Conservation (phyloP, 768 basidiomycete species). For the Arthromyces matolae region DNA sequence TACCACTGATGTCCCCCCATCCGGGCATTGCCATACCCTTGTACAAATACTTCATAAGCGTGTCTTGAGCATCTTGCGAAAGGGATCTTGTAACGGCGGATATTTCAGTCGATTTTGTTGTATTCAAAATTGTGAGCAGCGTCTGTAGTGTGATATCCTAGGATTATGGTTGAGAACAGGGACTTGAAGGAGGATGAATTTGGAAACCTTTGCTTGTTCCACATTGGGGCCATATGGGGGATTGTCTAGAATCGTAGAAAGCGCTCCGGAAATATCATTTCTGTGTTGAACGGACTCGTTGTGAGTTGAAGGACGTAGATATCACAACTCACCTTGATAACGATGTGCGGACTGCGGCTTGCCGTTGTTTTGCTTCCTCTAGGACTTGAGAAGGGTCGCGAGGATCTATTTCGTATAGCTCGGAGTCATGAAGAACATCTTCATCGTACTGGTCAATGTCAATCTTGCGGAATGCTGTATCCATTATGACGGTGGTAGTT, state of each 20-base stretch:
- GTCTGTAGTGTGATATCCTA: conserved; percentile 79
- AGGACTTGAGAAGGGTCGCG: conserved; percentile 71
- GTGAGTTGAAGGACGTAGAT: not conserved
- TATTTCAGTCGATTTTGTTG: conserved; percentile 88
- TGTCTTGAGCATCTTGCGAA: conserved; percentile 75
- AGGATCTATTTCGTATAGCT: conserved; percentile 85
- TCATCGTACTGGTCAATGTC: conserved; percentile 94
- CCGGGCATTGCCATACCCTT: conserved; percentile 85
- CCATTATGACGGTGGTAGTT: conserved; percentile 26
- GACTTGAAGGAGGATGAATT: not conserved
- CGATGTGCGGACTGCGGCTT: conserved; percentile 63
- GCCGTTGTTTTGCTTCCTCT: conserved; percentile 64
- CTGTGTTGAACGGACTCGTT: conserved; percentile 32
- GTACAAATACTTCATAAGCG: conserved; percentile 96
- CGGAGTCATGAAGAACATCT: conserved; percentile 78
- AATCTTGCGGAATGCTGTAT: conserved; percentile 80
- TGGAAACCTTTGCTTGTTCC: conserved; percentile 86
- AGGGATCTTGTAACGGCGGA: conserved; percentile 68
- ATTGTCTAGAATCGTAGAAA: conserved; percentile 66
- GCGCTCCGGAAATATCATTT: conserved; percentile 71
- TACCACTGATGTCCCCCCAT: conserved; percentile 57
- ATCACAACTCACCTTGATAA: conserved; percentile 62
- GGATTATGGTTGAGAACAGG: conserved; percentile 2
- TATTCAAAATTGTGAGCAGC: conserved; percentile 87
- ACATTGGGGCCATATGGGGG: conserved; percentile 87